Base-by-base conservation (phyloP, 2,329 filamentous ascomycete genomes). In the Trichoderma polysporum region DNA sequence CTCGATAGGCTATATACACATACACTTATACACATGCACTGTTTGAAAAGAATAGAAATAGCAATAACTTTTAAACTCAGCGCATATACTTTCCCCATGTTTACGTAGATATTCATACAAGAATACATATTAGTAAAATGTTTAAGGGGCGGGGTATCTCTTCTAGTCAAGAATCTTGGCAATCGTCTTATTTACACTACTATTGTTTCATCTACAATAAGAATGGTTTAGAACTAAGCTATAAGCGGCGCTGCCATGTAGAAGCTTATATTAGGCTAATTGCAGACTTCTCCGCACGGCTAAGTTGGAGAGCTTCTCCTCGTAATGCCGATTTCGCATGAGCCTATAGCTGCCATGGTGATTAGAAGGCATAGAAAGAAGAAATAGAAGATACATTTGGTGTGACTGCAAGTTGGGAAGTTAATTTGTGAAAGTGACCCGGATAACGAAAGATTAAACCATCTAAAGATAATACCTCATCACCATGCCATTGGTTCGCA, bases 401-500 rank as follows among this genome's bases (percentile, higher is more conserved):
- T 9, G 31, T 22, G 15, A 27, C 13, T 19, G 15, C n/a, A 60
- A 37, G 25, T 3, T 49, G 4, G 15, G n/a, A 10, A 25, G n/a
- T 10, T 10, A 29, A 12, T 35, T 12, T 50, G 5, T 8, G 15
- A 15, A 13, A 29, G 25, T 8, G 12, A 52, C 19, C 47, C 2
- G 5, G 12, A 27, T 29, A 12, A 27, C 37, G 25, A 10, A 45
- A 29, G 15, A 31, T 45, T 52, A 8, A 39, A 50, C 2, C 33
- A 39, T 7, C 25, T 25, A 31, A 25, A 31, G 17, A 25, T 31
- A 22, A 13, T 29, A 27, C n/a, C 6, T 39, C 17, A 39, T 52
- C 58, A 29, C 22, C 45, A 86, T 84, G 84, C 83, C 80, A 47
- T 76, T 76, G 12, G 74, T 85, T 41, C 79, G 79, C 66, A 88